Conservation (phyloP, 129 eudicot species). For the Saussurea involucrata region DNA sequence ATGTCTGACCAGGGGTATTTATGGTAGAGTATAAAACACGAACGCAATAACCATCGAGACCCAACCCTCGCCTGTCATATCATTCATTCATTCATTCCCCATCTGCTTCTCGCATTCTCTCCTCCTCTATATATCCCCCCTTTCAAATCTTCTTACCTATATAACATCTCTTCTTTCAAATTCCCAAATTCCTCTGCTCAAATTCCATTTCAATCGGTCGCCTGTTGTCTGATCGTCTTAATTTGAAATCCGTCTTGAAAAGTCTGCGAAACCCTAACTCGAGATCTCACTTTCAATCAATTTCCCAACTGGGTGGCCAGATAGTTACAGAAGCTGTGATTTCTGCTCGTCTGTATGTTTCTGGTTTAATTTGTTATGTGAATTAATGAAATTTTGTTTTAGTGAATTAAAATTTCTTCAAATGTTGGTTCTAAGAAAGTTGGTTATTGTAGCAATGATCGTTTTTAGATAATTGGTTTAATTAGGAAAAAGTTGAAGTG, state of each 20-base stretch:
- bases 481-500: neutral
- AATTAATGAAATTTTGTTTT: neutral
- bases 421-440: neutral
- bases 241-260: neutral
- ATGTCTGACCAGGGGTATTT: neutral
- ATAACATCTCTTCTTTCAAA: slow-evolving; percentile 10
- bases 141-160: neutral
- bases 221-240: neutral
- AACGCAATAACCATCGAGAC: neutral
- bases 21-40: neutral
- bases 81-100: neutral
- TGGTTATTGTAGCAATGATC: neutral
- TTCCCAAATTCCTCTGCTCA: neutral
- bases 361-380: neutral
- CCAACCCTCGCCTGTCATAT: slow-evolving; percentile 4
- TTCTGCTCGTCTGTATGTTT: neutral
- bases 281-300: neutral
- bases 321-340: neutral
- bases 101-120: neutral
- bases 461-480: neutral
- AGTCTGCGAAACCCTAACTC: neutral
- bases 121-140: slow-evolving; percentile 5
- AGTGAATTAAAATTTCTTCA: neutral
- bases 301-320: neutral
- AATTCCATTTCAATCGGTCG: neutral